phyloP scores from a whole-genome alignment of 441 rosid genomes.

The Cnidoscolus chayamansa region DNA sequence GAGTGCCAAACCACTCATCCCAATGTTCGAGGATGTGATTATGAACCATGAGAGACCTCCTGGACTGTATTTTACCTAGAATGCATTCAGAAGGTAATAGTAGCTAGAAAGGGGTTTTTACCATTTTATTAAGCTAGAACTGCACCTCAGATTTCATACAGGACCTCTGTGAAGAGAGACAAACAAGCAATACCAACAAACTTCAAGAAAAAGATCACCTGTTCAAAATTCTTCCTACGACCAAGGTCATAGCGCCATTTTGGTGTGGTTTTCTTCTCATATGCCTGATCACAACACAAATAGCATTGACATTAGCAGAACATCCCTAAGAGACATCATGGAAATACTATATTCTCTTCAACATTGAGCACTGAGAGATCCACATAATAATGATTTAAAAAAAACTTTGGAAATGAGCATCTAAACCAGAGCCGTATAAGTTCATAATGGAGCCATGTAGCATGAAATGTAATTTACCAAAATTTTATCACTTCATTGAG shows the following conservation, averaged over 20 bases:
- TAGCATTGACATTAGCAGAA: constrained; percentile 13
- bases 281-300: constrained; percentile 50
- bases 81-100: neutral
- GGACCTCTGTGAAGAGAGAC: constrained; percentile 1
- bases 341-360: neutral
- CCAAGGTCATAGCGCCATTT: constrained; percentile 90
- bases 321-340: neutral
- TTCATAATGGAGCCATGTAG: neutral
- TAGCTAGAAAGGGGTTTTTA: neutral
- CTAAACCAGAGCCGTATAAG: neutral
- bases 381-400: neutral
- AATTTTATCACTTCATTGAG: neutral
- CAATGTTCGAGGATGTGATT: neutral
- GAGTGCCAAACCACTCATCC: too few relatives aligned
- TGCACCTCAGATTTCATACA: neutral
- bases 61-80: neutral
- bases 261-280: constrained; percentile 75
- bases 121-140: neutral
- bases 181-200: constrained; percentile 13
- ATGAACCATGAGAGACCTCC: neutral
- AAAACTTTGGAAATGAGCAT: neutral
- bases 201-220: constrained; percentile 39
- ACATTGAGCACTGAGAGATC: neutral
- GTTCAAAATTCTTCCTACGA: constrained; percentile 70
- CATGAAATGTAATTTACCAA: neutral